Conservation (phyloP, 768 basidiomycete species). For the Neoboletus brunneissimus region DNA sequence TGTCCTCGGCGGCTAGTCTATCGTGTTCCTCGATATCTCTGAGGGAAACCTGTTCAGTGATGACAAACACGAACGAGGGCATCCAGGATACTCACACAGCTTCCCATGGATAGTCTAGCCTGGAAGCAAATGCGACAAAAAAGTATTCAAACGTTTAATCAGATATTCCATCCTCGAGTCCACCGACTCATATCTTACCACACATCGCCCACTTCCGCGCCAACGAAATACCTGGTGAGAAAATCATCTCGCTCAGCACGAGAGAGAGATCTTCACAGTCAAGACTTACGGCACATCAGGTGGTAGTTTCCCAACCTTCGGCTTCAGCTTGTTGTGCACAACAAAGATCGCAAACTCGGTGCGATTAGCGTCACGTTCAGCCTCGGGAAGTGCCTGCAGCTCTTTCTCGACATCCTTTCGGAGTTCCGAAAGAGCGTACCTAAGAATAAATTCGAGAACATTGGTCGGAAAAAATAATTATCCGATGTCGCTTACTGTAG, state of each 20-base stretch:
- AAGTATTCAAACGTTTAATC: no score
- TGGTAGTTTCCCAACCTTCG: constrained; percentile 76
- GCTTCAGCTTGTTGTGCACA: constrained; percentile 90
- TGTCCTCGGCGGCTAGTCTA: constrained; percentile 50
- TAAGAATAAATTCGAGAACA: constrained; percentile 29
- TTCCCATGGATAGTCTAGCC: constrained; percentile 89
- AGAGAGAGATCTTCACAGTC: neutral
- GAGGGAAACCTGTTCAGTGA: constrained; percentile 2
- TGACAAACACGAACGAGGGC: neutral
- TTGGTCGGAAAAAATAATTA: neutral
- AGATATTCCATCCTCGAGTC: constrained; percentile 7
- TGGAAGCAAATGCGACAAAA: constrained; percentile 29
- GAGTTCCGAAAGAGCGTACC: constrained; percentile 89
- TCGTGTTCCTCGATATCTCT: constrained; percentile 81
- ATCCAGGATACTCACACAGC: constrained; percentile 48
- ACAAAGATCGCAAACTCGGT: constrained; percentile 93
- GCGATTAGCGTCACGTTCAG: constrained; percentile 66
- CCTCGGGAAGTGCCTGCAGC: constrained; percentile 59
- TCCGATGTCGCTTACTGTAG: constrained; percentile 58
- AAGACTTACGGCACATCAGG: constrained; percentile 55
- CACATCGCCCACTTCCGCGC: constrained; percentile 68
- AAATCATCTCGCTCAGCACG: constrained; percentile 2
- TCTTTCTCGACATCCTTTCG: constrained; percentile 83
- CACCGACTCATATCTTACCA: constrained; percentile 50
- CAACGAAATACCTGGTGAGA: constrained; percentile 67